phyloP scores from a whole-genome alignment of 345 rosid species.

The Murraya koenigii region DNA sequence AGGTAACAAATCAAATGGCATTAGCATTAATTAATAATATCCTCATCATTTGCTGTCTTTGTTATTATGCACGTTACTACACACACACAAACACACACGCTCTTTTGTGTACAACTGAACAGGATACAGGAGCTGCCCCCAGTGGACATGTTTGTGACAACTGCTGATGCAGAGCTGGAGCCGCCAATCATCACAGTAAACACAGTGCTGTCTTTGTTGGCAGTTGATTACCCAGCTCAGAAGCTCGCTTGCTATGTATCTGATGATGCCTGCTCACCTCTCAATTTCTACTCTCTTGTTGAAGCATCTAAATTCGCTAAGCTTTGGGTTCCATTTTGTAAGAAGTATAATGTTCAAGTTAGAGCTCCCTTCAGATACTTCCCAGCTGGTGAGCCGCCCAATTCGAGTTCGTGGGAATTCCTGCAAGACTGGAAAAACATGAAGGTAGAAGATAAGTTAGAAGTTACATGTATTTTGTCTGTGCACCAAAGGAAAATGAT shows the following conservation, averaged over 20 bases:
- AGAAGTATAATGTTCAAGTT: constrained; percentile 21
- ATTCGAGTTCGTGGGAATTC: constrained; percentile 32
- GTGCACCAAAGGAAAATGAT: too few species aligned
- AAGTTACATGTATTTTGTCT: not conserved
- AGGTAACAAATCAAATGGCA: constrained; percentile 17
- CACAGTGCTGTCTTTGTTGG: constrained; percentile 51
- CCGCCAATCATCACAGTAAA: constrained; percentile 46
- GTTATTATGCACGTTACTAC: too few species aligned
- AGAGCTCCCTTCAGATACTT: constrained; percentile 76
- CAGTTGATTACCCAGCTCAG: constrained; percentile 42
- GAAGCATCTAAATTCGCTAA: constrained; percentile 60
- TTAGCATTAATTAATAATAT: not conserved
- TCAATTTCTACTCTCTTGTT: constrained; percentile 52
- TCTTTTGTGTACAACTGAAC: not conserved
- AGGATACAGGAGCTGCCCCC: constrained; percentile 47
- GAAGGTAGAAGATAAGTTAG: constrained; percentile 34
- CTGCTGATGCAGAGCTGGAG: constrained; percentile 47
- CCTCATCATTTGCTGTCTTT: too few species aligned
- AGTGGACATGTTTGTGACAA: constrained; percentile 58
- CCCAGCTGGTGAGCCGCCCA: not conserved
- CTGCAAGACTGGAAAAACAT: constrained; percentile 34
- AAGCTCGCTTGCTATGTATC: constrained; percentile 50
- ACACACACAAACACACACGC: not conserved
- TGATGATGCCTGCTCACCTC: constrained; percentile 52
- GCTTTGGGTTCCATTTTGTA: constrained; percentile 47